Conservation (phyloP, 306 rosid genomes). For the Crotalaria pallida region DNA sequence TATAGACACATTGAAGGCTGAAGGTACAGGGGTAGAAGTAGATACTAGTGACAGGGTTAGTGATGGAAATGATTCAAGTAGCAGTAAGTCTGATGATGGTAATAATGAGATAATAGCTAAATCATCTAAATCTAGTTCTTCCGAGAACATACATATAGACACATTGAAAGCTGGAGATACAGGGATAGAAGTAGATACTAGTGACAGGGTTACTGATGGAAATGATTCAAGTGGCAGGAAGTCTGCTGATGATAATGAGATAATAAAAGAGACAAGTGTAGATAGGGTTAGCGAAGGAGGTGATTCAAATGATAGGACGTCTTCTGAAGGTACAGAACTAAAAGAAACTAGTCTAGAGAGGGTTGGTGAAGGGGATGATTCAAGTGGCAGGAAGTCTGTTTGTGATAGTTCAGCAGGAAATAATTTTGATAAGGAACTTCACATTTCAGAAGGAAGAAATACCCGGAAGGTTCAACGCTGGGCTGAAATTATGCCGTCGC, state of each 20-base stretch:
- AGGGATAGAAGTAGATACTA: constrained; percentile 25
- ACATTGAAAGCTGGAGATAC: constrained; percentile 32
- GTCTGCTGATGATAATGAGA: constrained; percentile 22
- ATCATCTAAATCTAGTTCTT: constrained; percentile 33
- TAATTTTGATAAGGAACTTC: constrained; percentile 37
- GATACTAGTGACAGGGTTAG: constrained; percentile 20
- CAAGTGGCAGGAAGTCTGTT: constrained; percentile 31
- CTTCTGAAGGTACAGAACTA: constrained; percentile 13
- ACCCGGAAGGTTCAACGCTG: constrained; percentile 43
- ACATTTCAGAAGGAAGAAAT: constrained; percentile 43
- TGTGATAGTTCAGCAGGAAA: constrained; percentile 34
- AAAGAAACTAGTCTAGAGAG: constrained; percentile 18
- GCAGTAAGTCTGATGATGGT: constrained; percentile 17
- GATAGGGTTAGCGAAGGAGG: constrained; percentile 15
- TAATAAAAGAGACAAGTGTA: constrained; percentile 5
- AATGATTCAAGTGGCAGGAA: constrained; percentile 17
- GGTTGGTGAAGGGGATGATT: constrained; percentile 28
- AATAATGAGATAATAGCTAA: constrained; percentile 14
- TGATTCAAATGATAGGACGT: constrained; percentile 15
- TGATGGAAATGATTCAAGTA: constrained; percentile 26
- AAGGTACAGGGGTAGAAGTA: constrained; percentile 30
- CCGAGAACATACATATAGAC: constrained; percentile 33
- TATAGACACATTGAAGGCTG: constrained; percentile 32
- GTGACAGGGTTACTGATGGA: constrained; percentile 25
- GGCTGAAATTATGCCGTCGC: constrained; percentile 60